Conservation (phyloP, 768 basidiomycete genomes). For the Solioccasus polychromus region DNA sequence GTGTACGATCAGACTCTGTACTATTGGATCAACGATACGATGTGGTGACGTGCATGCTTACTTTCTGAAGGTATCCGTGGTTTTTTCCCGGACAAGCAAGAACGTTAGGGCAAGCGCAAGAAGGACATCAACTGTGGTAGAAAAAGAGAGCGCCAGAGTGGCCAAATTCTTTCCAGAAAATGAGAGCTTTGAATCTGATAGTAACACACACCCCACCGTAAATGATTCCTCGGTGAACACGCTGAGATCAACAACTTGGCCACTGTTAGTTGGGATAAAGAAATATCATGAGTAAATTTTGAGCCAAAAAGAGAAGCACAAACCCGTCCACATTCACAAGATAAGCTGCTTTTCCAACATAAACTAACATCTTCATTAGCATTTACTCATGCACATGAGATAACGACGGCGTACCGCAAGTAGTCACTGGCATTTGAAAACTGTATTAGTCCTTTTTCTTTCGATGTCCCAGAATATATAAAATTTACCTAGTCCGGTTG, state of each 20-base stretch:
- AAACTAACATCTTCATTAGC: too few species aligned
- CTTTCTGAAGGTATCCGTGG: background rate
- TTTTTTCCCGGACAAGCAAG: constrained; percentile 7
- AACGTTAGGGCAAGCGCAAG: constrained; percentile 1
- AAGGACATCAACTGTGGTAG: constrained; percentile 6
- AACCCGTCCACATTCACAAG: too few species aligned
- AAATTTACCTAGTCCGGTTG: background rate
- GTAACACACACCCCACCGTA: background rate
- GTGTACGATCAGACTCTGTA: too few species aligned
- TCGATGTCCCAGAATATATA: background rate
- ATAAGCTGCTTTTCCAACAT: too few species aligned
- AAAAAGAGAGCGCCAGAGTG: background rate
- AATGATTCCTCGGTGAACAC: background rate
- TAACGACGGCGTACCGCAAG: too few species aligned
- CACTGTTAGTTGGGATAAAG: background rate
- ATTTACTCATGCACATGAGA: too few species aligned
- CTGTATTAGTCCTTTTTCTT: background rate
- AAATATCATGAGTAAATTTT: too few species aligned
- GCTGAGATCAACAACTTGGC: background rate
- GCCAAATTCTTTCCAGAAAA: background rate
- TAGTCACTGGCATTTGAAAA: too few species aligned
- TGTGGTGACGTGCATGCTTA: background rate
- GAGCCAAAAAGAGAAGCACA: too few species aligned
- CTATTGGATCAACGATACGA: background rate
- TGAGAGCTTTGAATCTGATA: background rate